Base-by-base conservation (phyloP, 2,329 filamentous ascomycete species). In the Calonectria montana region DNA sequence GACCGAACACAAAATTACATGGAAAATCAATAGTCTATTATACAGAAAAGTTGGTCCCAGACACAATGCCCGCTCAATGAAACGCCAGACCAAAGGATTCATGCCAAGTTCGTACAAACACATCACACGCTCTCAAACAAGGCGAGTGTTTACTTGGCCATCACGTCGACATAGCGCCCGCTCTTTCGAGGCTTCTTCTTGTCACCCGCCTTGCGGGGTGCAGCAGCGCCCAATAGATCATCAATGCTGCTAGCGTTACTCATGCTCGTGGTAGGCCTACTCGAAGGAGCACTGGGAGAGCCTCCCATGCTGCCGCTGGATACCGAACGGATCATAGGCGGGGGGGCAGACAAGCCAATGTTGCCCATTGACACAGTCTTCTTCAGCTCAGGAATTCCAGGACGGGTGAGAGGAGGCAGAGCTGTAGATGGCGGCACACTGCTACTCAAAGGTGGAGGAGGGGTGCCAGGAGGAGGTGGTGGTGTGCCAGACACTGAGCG, bases 241-340 rank as follows among this genome's bases (percentile, higher is more conserved):
- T 99, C 97, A 80, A 99, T 97, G 78, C 94, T 97, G 83, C 93
- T 97, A n/a, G 95, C 94, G 80, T 94, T 95, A 83, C 94, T 97
- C 88, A 98, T 92, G 73, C 94, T 93, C 3, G 95, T 97, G 7
- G 91, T 84, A 5, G 95, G 95, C 73, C 94, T 87, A 79, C 90
- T 92, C 3, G 91, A 91, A 13, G 92, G 92, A n/a, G 84, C 83
- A 75, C 83, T 86, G 2, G 83, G 82, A 4, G 83, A 82, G 6
- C 82, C 84, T 37, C 82, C 76, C 27, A 81, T 82, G 76, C 87
- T 89, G 23, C 83, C 83, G 70, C 83, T 86, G 16, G 88, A 90
- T 21, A 83, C 84, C 1, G 87, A 86, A 29, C 89, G 86, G 25
- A 84, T 79, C 87, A 89, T 85, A 23, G 29, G 67, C 12, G 85